Base-by-base conservation (phyloP, 1,284 basidiomycete genomes). In the Albatrellus sp. region DNA sequence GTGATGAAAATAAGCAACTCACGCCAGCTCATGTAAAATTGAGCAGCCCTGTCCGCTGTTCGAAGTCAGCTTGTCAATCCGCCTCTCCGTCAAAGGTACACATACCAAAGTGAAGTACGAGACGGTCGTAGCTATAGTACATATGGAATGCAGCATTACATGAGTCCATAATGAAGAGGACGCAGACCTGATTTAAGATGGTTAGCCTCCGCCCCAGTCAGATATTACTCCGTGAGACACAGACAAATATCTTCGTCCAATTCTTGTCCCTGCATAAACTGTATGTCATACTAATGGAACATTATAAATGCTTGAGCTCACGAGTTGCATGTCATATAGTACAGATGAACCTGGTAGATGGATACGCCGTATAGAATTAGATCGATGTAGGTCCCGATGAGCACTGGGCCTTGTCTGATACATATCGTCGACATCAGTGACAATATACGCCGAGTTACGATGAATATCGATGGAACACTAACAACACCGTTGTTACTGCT, bases 51-150 rank as follows among this genome's bases (percentile, higher is more conserved):
- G 14, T 40, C 39, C 8, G 24, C 39, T 40, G 37, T 24, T 17
- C 37, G 20, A 35, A 9, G 34, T 35, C n/a, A 3, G 34, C 3
- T 9, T 35, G 16, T 3, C 34, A 3, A 9, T 3, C n/a, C 5
- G 34, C 16, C 16, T 35, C n/a, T 35, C n/a, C n/a, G 16, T 35
- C 34, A 17, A 35, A 9, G 10, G 24, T 14, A 40, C 7, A 17
- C 39, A 13, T 40, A 40, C 39, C 39, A 12, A 40, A 29, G 39
- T 40, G 28, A 17, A 19, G 9, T 30, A 40, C 39, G 31, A 40
- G 39, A 5, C 20, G 39, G 10, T 29, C 29, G 16, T 40, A 40
- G 6, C 13, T 30, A 40, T 40, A 40, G 16, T 30, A 30, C 39
- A 40, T 40, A 1, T 24, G 24, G 8, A 40, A 29, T 13, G 31